Evolutionary conservation across 1,139 yeast genomes (phyloP), one percentile per base, ranked within the genome.

Genomic region (Blastobotrys aristatus): DNA sequence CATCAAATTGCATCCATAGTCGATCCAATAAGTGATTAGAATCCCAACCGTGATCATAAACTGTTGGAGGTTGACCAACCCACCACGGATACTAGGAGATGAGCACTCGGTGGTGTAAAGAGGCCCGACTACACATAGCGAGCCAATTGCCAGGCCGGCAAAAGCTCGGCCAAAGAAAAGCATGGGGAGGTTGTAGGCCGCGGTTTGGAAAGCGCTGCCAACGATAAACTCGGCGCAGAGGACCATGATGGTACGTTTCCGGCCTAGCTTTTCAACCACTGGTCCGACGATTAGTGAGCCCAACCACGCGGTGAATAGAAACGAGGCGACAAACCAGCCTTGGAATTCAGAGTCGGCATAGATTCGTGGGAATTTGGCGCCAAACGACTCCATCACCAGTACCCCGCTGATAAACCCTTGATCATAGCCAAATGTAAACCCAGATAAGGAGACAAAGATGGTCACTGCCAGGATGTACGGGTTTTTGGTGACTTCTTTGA

Each of bases 351-450:
- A 58, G 89, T 87, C 46, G 70, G 68, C 30, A 72, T 72, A 56
- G 73, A 77, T 31, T 84, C 72, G 55, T 81, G 88, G 8, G 81
- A 77, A n/a, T 88, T 86, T 44, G 89, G 78, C n/a, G 5, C 39
- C 44, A 18, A 41, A 41, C 10, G 17, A 14, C 24, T 41, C 44
- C 16, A 20, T 17, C 44, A 90, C 79, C 56, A 90, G 74, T 2
- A 96, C 96, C 6, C 94, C 81, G 2, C 96, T 86, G 40, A 90
- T 87, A 21, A 32, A 2, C 4, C 44, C 44, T 24, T 41, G 44
- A 64, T 90, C 97, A 64, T 89, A 90, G 57, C 97, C 97, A 66
- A 90, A 89, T 82, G 89, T 80, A 69, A 87, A 82, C 10, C 97
- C 97, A 2, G 96, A 89, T 48, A 89, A 81, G 14, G 96, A 87